Evolutionary conservation across 345 rosid genomes (phyloP).

Genomic region (Arabidopsis arenosa): DNA sequence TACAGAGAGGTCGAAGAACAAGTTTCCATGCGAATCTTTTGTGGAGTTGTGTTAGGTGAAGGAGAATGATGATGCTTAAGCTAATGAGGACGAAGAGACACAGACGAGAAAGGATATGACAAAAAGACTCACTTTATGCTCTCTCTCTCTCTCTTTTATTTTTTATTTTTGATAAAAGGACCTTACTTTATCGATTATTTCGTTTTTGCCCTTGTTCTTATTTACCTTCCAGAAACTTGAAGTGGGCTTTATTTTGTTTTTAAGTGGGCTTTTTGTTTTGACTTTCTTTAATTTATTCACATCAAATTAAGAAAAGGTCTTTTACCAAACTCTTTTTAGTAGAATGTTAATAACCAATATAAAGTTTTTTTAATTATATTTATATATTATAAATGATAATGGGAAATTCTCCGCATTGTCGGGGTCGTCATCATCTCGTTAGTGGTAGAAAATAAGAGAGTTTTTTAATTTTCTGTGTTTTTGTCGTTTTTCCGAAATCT

Average conservation of each 20-base stretch:
- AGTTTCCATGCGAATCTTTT: conserved; percentile 15
- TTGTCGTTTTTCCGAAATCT: conserved; percentile 26
- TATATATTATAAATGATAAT: background rate
- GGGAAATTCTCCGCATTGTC: conserved; percentile 28
- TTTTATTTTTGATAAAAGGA: background rate
- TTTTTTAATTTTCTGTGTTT: background rate
- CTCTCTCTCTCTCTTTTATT: conserved; percentile 25
- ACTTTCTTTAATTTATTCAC: conserved; percentile 19
- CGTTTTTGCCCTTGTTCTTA: conserved; percentile 30
- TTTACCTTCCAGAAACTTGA: conserved; percentile 34
- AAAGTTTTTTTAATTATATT: background rate
- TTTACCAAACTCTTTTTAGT: conserved; percentile 13
- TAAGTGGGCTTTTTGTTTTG: conserved; percentile 41
- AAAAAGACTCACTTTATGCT: conserved; percentile 49
- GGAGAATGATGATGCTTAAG: conserved; percentile 39
- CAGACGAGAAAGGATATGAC: conserved; percentile 45
- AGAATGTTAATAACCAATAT: background rate
- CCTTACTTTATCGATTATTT: conserved; percentile 31
- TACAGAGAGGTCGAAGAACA: conserved; percentile 31
- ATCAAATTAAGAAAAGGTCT: background rate
- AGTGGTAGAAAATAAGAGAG: conserved; percentile 8
- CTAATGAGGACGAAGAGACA: conserved; percentile 49
- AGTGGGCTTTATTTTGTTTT: conserved; percentile 31
- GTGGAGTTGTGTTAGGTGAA: conserved; percentile 36
- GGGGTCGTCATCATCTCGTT: conserved; percentile 30